Evolutionary conservation across 345 rosid species (phyloP).

Genomic region (Citrus medica): DNA sequence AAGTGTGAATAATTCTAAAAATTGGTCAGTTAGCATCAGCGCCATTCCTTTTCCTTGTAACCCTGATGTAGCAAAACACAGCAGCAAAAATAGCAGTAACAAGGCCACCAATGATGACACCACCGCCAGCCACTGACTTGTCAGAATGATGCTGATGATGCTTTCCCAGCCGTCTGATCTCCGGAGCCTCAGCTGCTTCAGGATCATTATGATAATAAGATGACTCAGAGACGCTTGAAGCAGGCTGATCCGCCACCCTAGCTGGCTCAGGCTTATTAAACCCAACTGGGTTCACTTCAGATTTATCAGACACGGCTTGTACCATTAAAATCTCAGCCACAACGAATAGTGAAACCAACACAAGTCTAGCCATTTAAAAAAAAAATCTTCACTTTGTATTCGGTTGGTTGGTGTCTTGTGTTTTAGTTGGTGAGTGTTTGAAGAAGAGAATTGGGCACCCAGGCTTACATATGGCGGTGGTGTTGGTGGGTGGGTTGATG

Average conservation of each 20-base stretch:
- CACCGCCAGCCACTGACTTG: constrained; percentile 56
- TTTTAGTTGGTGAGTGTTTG: neutral
- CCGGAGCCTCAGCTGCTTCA: constrained; percentile 38
- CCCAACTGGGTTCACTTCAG: constrained; percentile 13
- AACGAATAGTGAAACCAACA: constrained; percentile 15
- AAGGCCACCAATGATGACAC: constrained; percentile 64
- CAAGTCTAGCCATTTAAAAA: constrained; percentile 17
- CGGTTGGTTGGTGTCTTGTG: neutral
- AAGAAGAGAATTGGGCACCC: neutral
- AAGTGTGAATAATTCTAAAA: neutral
- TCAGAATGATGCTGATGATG: constrained; percentile 37
- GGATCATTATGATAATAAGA: neutral
- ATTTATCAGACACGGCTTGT: constrained; percentile 27
- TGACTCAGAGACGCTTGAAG: constrained; percentile 5
- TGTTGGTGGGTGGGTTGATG: neutral
- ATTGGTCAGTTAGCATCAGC: constrained; percentile 7
- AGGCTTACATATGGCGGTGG: neutral
- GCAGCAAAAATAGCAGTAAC: constrained; percentile 57
- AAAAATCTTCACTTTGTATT: neutral
- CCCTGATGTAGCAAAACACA: constrained; percentile 60
- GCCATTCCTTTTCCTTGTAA: constrained; percentile 42
- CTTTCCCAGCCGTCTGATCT: constrained; percentile 38
- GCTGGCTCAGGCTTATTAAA: constrained; percentile 1
- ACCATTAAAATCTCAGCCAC: constrained; percentile 28
- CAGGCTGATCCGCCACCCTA: constrained; percentile 20